These are phyloP conservation scores for Suillus luteus DNA, from an alignment of 768 basidiomycete genomes.

Conservation along the genomic window DNA sequence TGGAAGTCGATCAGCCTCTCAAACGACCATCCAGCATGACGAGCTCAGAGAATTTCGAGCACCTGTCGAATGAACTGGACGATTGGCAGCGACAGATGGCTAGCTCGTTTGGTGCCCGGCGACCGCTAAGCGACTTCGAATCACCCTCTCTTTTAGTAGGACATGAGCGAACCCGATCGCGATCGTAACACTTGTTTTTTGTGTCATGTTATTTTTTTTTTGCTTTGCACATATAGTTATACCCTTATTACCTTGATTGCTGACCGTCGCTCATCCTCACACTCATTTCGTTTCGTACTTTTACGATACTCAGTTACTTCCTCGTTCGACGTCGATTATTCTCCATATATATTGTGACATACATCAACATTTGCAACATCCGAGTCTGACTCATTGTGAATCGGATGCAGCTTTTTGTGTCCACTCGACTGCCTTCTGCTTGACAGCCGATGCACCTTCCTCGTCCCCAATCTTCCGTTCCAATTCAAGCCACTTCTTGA, in stretches of 20 bases:
- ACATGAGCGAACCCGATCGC: conserved; percentile 63
- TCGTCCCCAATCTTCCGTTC: conserved; percentile 88
- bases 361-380: conserved; percentile 25
- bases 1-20: conserved; percentile 85
- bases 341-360: conserved; percentile 39
- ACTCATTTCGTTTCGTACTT: conserved; percentile 57
- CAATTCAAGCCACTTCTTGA: conserved; percentile 96
- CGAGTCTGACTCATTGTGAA: conserved; percentile 28
- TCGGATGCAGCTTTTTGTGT: conserved; percentile 56
- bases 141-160: conserved; percentile 45
- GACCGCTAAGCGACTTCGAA: conserved; percentile 74
- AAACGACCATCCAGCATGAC: conserved; percentile 72
- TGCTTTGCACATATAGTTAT: conserved; percentile 37
- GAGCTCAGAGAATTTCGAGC: conserved; percentile 84
- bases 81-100: conserved; percentile 86
- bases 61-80: conserved; percentile 79
- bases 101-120: conserved; percentile 73
- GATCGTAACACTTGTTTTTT: conserved; percentile 39
- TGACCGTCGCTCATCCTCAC: conserved; percentile 40
- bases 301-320: conserved; percentile 36
- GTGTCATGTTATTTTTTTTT: conserved; percentile 18
- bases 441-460: conserved; percentile 77
- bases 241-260: conserved; percentile 40
- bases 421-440: conserved; percentile 91
- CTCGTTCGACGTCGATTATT: conserved; percentile 37